Evolutionary conservation across 2,329 filamentous ascomycete species (phyloP), one percentile per base, ranked within the genome.

Genomic region (Colletotrichum noveboracense): DNA sequence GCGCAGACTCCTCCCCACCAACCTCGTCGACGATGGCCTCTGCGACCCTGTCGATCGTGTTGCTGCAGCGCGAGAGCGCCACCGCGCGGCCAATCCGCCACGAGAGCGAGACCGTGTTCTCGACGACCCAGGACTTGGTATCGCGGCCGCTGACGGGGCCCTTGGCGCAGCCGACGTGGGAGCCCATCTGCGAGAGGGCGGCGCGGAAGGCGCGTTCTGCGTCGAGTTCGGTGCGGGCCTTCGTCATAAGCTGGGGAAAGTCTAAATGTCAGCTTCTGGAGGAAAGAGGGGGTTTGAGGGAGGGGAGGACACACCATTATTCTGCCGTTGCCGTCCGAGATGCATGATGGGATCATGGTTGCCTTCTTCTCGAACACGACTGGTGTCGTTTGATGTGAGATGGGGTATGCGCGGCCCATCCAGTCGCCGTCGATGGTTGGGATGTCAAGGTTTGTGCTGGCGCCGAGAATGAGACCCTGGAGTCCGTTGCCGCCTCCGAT

Each of bases 401-500:
- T 88, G 2, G 89, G 89, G 75, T 90, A 90, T 2, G 89, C 89
- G 12, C 89, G 82, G 0, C 89, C 89, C 89, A 91, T 90, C 87
- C 87, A 89, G 79, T 90, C 89, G 10, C 87, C 89, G 71, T 91
- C 89, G 5, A 91, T 85, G 2, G 85, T 85, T 0, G 89, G 88
- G 1, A 90, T 76, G 70, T 89, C 83, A 81, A 92, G 88, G 75
- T 89, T 87, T 2, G 84, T 84, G 71, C 87, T 88, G 0, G 89
- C 88, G 9, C 90, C 90, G 8, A 92, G 82, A 7, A 91, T 86
- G 82, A 93, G 84, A 13, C 89, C 88, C 76, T 91, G 88, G 18
- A 93, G 84, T 1, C 92, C 92, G 77, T 94, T 94, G 3, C 88
- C 88, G 14, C 92, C 92, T 18, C 92, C 92, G 69, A 94, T 92